Conservation (phyloP, 2,329 filamentous ascomycete genomes). For the Colletotrichum sp. region DNA sequence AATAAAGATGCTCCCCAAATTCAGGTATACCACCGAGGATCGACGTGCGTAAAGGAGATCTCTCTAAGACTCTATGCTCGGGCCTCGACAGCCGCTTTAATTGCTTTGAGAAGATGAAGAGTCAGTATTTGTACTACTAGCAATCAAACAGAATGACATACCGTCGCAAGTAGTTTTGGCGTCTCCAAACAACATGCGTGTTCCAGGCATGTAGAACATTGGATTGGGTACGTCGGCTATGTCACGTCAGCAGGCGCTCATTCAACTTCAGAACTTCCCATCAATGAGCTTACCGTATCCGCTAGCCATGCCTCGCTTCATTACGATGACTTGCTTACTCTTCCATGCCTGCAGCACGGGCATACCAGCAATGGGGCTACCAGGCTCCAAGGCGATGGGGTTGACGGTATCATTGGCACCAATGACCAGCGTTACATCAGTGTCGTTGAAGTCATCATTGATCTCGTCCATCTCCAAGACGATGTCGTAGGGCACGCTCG, state of each 20-base stretch:
- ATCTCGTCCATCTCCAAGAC: slow-evolving; percentile 97
- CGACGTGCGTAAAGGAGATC: slow-evolving; percentile 2
- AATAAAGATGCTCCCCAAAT: background rate
- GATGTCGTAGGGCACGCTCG: slow-evolving; percentile 87
- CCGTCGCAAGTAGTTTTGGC: slow-evolving; percentile 84
- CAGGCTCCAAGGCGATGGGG: slow-evolving; percentile 83
- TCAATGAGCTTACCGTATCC: slow-evolving; percentile 70
- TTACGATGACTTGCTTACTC: slow-evolving; percentile 89
- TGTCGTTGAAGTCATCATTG: slow-evolving; percentile 88
- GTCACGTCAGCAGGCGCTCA: background rate
- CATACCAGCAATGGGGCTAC: slow-evolving; percentile 88
- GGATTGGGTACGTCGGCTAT: slow-evolving; percentile 87
- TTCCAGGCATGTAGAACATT: slow-evolving; percentile 91
- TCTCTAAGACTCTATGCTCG: slow-evolving; percentile 19
- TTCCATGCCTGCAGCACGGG: slow-evolving; percentile 93
- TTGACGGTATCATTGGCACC: slow-evolving; percentile 94
- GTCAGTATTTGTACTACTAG: slow-evolving; percentile 15
- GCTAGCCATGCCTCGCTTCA: slow-evolving; percentile 90
- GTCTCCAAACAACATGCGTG: slow-evolving; percentile 92
- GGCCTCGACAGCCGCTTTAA: slow-evolving; percentile 43
- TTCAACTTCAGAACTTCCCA: background rate
- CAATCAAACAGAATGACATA: slow-evolving; percentile 37
- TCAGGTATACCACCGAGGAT: background rate
- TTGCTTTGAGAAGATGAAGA: slow-evolving; percentile 31
- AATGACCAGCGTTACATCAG: slow-evolving; percentile 86